Evolutionary conservation across 2,329 filamentous ascomycete species (phyloP).

Genomic region (Aspergillus spinulosporus): DNA sequence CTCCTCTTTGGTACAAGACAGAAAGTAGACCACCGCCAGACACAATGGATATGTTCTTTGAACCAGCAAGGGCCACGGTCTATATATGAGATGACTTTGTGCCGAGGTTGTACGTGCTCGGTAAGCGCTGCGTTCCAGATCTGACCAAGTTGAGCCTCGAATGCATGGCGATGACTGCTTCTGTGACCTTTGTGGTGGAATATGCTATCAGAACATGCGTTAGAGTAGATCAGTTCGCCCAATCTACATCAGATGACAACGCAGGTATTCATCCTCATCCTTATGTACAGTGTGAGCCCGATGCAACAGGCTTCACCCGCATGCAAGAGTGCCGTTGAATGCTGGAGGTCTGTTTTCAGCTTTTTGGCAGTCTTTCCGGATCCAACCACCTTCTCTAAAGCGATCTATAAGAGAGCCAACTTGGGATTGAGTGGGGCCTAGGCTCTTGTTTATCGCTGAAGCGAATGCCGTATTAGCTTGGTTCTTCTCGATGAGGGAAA

Average conservation of each 20-base stretch:
- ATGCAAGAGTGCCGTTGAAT: neutral
- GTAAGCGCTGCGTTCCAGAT: neutral
- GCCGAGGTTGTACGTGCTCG: neutral
- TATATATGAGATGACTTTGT: neutral
- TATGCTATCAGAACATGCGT: neutral
- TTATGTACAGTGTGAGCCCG: neutral
- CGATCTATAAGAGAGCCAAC: neutral
- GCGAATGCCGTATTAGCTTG: neutral
- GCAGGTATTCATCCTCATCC: neutral
- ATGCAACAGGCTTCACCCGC: neutral
- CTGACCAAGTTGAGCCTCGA: neutral
- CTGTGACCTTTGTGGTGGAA: neutral
- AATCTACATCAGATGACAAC: neutral
- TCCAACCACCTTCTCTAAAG: slow-evolving; percentile 1
- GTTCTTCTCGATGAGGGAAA: too few relatives aligned
- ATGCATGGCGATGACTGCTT: neutral
- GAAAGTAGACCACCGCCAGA: neutral
- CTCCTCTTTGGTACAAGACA: neutral
- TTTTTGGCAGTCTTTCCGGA: neutral
- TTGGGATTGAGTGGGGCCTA: neutral
- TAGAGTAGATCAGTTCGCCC: neutral
- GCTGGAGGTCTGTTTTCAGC: neutral
- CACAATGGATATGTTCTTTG: neutral
- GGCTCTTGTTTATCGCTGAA: neutral
- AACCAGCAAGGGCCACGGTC: neutral